A percentile compares a stretch with the other conserved stretches of the same genome.
Evolutionary conservation across 1,284 basidiomycete genomes (phyloP).

Genomic region (Ganoderma resinaceum): DNA sequence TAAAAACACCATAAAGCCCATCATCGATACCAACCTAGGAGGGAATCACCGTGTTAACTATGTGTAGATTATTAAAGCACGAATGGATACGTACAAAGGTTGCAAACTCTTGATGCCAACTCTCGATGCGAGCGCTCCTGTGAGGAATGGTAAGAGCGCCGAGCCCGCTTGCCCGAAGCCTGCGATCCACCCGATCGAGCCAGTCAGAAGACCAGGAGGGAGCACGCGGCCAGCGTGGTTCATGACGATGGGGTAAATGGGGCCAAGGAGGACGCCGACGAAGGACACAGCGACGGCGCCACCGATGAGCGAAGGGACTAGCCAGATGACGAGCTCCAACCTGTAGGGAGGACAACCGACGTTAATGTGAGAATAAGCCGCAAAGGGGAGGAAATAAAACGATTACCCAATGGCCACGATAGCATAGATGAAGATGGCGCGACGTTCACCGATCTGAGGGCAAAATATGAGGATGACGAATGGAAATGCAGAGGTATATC

Average conservation of each 20-base stretch:
- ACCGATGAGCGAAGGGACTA: slow-evolving; percentile 63
- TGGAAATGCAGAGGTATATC: background rate
- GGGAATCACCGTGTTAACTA: background rate
- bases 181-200: slow-evolving; percentile 65
- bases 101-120: slow-evolving; percentile 44
- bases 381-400: slow-evolving; percentile 13
- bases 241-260: slow-evolving; percentile 64
- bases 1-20: slow-evolving; percentile 34
- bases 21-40: slow-evolving; percentile 34
- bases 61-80: background rate
- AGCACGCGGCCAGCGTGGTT: slow-evolving; percentile 56
- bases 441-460: slow-evolving; percentile 49
- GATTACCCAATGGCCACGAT: slow-evolving; percentile 44
- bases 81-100: slow-evolving; percentile 26
- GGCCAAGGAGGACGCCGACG: slow-evolving; percentile 57
- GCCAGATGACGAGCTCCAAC: slow-evolving; percentile 65
- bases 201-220: slow-evolving; percentile 59
- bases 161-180: slow-evolving; percentile 62
- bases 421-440: slow-evolving; percentile 48
- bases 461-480: background rate
- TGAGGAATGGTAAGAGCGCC: slow-evolving; percentile 62
- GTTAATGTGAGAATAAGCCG: background rate
- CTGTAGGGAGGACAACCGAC: slow-evolving; percentile 36
- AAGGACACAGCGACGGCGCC: slow-evolving; percentile 61
- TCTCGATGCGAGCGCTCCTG: slow-evolving; percentile 56